These are phyloP conservation scores for Rhodosporidiobolus sp. DNA, from an alignment of 768 basidiomycete species.

Conservation along the genomic window DNA sequence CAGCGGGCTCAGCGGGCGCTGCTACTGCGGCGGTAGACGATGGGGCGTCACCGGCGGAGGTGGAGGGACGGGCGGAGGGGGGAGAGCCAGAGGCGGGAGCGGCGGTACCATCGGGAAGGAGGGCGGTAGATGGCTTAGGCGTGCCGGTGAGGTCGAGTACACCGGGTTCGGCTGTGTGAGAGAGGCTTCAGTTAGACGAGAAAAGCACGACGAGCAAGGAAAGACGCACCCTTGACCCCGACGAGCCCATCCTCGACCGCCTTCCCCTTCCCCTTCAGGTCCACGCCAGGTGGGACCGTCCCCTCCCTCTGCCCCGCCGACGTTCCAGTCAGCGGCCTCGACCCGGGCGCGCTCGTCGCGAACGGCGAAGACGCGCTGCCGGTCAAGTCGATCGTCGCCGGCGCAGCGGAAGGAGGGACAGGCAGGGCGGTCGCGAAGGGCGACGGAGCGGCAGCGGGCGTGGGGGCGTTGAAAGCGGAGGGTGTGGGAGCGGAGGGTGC, in stretches of 20 bases:
- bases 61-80: background rate
- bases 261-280: constrained; percentile 21
- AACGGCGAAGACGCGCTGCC: background rate
- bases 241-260: background rate
- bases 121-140: background rate
- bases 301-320: too few relatives aligned
- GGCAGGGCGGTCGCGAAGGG: background rate
- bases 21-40: background rate
- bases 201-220: too few relatives aligned
- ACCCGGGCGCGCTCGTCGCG: background rate
- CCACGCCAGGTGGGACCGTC: background rate
- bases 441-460: background rate
- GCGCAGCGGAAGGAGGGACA: too few relatives aligned
- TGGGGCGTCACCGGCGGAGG: background rate
- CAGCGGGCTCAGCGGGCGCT: background rate
- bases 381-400: too few relatives aligned
- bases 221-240: background rate
- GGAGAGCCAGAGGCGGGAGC: background rate
- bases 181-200: background rate
- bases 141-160: background rate
- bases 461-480: background rate
- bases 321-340: background rate
- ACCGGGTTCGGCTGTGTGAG: constrained; percentile 4
- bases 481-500: background rate
- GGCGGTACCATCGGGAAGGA: background rate